Conservation (phyloP, 768 basidiomycete species). For the Cystobasidium tubakii region DNA sequence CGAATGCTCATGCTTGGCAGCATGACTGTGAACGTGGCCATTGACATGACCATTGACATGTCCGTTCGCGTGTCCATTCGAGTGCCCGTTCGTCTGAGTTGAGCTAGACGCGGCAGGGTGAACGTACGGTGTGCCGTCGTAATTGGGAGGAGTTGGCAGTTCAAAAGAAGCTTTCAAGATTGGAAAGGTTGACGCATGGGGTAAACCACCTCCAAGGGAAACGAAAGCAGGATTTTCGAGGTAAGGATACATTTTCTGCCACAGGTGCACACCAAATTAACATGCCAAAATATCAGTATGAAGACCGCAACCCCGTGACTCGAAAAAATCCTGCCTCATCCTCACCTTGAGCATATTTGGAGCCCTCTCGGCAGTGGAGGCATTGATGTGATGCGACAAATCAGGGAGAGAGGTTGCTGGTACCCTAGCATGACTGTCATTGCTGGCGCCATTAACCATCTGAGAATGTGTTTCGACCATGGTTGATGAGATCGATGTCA, state of each 20-base stretch:
- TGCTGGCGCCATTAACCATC: neutral
- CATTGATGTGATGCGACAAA: conserved; percentile 32
- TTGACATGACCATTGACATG: neutral
- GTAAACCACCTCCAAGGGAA: conserved; percentile 30
- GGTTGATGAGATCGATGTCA: neutral
- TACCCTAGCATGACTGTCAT: neutral
- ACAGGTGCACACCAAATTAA: neutral
- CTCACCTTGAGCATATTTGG: conserved; percentile 36
- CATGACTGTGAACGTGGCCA: neutral
- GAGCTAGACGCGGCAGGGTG: neutral
- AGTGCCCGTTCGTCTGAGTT: neutral
- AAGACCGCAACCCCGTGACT: conserved; percentile 6
- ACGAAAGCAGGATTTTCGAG: conserved; percentile 16
- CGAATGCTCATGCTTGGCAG: conserved; percentile 2
- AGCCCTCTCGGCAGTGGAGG: neutral
- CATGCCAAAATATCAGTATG: no score
- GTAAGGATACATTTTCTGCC: conserved; percentile 32
- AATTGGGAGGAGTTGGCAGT: conserved; percentile 32
- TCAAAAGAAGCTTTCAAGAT: conserved; percentile 15
- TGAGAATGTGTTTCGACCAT: neutral
- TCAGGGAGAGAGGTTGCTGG: conserved; percentile 8
- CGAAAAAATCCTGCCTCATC: neutral
- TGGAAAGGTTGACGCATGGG: conserved; percentile 27
- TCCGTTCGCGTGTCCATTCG: neutral
- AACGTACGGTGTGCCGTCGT: conserved; percentile 30